Base-by-base conservation (phyloP, 345 rosid species). In the Litchi chinensis region DNA sequence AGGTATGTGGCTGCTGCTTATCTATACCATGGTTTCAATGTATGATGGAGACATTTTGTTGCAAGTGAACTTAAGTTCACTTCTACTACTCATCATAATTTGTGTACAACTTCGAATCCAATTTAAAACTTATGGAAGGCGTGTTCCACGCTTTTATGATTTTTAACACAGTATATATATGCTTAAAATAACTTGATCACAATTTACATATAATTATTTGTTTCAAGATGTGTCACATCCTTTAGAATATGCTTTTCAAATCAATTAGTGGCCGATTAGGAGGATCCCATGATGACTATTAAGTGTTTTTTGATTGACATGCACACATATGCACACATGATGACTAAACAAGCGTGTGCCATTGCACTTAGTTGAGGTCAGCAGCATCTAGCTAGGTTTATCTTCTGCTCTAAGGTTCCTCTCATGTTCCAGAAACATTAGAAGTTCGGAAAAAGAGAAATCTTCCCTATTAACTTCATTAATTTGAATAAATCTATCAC, bases 191-290 rank as follows among this genome's bases (percentile, higher is more conserved):
- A 32, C 4, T 32, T 32, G 37, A 41, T 5, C 9, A 41, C 44
- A 41, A 41, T 41, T 41, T 4, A 32, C 44, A 41, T 41, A 41
- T 41, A 50, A 50, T 50, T 50, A 50, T 50, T 50, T 50, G 56
- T 50, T 50, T 15, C 19, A 50, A 50, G 56, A 12, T 3, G 15
- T 4, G 16, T 50, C 56, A 50, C 10, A 10, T 56, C 32, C 43
- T 16, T 11, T 21, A 21, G 24, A 28, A 22, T 65, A 43, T 22
- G 67, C 18, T 44, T 60, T 63, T 15, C 15, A 15, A 60, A 74
- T 21, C 43, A 13, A 41, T 62, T 60, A 74, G 76, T 62, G 66
- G 68, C 56, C 40, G 39, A 74, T 62, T 62, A 32, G 37, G 37
- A 43, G 40, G 68, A 62, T 60, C 26, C 77, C 68, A 74, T 41